Evolutionary conservation across 768 basidiomycete species (phyloP), one percentile per base, ranked within the genome.

Genomic region (Leccinum olivaceopallidum): DNA sequence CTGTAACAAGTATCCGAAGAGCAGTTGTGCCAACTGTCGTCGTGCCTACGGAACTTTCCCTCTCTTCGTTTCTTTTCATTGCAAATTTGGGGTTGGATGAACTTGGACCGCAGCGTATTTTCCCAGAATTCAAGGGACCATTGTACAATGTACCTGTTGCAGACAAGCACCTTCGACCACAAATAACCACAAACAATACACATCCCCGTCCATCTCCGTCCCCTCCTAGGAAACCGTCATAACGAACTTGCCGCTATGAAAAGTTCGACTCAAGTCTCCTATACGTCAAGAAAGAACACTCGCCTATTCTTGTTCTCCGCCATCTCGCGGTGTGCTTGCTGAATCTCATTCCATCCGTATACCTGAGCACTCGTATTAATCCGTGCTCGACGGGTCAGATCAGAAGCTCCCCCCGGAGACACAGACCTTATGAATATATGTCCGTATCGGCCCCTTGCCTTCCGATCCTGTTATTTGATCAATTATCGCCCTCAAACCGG

Each of bases 301-400:
- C 55, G 71, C 74, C 75, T 80, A 64, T 83, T 88, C 73, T 78
- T 81, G 68, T 94, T 89, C 59, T 78, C 85, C 71, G 90, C 86
- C 89, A 98, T 94, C 75, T 92, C 92, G 61, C 81, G 79, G 63
- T 94, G 92, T 2, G 94, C 94, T 32, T 83, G 83, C 66, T 85
- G 84, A 55, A 96, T 91, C 55, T 91, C 80, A 13, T 81, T 80
- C 92, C 90, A 94, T 2, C 85, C 80, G 75, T 88, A 95, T 18
- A 92, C 85, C 90, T 93, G 61, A 44, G 10, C 52, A 60, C 37
- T 36, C 55, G 5, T 51, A 39, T 30, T 39, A 10, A 13, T 62
- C 63, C 63, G 61, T 66, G 20, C 32, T 53, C 53, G 53, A 57
- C 62, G 65, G 66, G 28, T 57, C 49, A 60, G 24, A 49, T 49